Evolutionary conservation across 2,329 filamentous ascomycete species (phyloP).

Genomic region (Acrodontium crateriforme): DNA sequence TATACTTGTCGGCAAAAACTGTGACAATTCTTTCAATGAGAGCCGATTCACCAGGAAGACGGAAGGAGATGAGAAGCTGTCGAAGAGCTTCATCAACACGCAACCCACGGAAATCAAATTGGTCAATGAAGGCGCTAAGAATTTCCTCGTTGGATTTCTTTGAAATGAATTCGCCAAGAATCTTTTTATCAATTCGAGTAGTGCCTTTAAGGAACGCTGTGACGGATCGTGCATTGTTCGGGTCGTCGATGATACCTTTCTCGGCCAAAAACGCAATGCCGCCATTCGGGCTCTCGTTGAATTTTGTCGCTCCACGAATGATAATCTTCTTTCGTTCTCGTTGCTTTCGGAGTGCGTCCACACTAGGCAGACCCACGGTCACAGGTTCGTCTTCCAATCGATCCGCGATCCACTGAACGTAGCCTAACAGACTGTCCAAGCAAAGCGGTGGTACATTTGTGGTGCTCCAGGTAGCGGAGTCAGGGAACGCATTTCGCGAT

Average conservation of each 20-base stretch:
- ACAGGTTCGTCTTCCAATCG: constrained; percentile 58
- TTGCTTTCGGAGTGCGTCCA: constrained; percentile 51
- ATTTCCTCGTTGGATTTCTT: constrained; percentile 82
- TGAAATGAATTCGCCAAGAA: constrained; percentile 83
- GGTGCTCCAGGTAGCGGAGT: constrained; percentile 97
- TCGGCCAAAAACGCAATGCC: constrained; percentile 76
- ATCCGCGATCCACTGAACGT: constrained; percentile 83
- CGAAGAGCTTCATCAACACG: constrained; percentile 82
- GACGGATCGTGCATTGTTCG: constrained; percentile 59
- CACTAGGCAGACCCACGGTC: constrained; percentile 52
- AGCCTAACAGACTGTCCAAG: constrained; percentile 78
- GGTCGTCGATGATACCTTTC: constrained; percentile 70
- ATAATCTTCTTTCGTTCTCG: constrained; percentile 75
- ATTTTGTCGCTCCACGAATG: constrained; percentile 74
- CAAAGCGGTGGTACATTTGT: constrained; percentile 94
- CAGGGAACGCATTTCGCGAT: constrained; percentile 86
- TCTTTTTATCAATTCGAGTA: constrained; percentile 73
- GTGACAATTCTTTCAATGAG: constrained; percentile 88
- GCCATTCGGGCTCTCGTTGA: constrained; percentile 87
- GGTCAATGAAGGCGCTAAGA: constrained; percentile 66
- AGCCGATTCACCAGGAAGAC: constrained; percentile 80
- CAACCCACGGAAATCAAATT: constrained; percentile 80
- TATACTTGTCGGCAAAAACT: constrained; percentile 76
- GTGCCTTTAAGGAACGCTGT: constrained; percentile 83
- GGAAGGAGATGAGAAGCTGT: constrained; percentile 78